Evolutionary conservation across 2,329 filamentous ascomycete species (phyloP), one percentile per base, ranked within the genome.

Genomic region (Fusarium sp.): DNA sequence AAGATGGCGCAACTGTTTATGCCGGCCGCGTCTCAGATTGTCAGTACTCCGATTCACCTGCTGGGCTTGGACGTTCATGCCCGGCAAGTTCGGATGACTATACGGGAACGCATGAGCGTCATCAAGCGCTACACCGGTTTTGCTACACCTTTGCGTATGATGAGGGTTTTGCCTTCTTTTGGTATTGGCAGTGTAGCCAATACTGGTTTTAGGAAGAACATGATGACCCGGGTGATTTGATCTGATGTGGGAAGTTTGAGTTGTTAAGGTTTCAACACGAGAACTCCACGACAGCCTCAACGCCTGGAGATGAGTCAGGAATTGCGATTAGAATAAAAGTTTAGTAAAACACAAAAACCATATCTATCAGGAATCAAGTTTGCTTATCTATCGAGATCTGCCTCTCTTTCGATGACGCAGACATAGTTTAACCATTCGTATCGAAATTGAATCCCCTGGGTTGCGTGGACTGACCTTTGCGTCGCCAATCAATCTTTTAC

Each of bases 11-110:
- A 74, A 21, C 19, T 74, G 0, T 26, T 74, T 19, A 73, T 71
- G 57, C 72, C 72, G 6, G 72, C 70, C 6, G 67, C 70, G 0
- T 68, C 72, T 22, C 72, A 74, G 44, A 3, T 74, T 8, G 46
- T 74, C 21, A 74, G 68, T 43, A 74, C 72, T 15, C 72, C 72
- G 5, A 66, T 74, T n/a, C 72, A 74, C 34, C 51, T 74, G 4
- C 49, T 73, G 13, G 72, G 72, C 11, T 28, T 74, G n/a, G 72
- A 74, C 2, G 47, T 74, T 6, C 65, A 70, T 24, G 59, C 65
- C 14, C 63, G 70, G 6, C 72, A 64, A 17, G 49, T 51, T 7
- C 62, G 45, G 26, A 55, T 71, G 50, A 60, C 63, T 5, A 57
- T 74, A 6, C 47, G 60, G 3, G 70, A 74, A 7, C 68, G 72